Conservation (phyloP, 2,329 filamentous ascomycete genomes). For the Hypoxylon rubiginosum region DNA sequence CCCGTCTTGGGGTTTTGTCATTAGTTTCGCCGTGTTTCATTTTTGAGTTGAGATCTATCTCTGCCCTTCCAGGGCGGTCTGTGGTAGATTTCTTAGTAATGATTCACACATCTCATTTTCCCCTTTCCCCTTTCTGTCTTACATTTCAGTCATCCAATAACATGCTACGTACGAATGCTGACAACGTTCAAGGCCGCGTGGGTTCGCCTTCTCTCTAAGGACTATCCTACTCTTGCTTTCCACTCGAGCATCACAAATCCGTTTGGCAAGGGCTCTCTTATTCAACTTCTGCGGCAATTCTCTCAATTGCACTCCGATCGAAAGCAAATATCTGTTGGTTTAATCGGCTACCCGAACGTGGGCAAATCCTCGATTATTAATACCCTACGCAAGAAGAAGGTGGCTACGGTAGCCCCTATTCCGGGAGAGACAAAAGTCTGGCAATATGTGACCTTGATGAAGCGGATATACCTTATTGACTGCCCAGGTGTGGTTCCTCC, state of each 20-base stretch:
- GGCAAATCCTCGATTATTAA: constrained; percentile 99
- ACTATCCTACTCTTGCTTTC: constrained; percentile 94
- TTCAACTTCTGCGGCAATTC: constrained; percentile 92
- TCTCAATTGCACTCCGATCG: constrained; percentile 88
- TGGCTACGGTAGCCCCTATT: constrained; percentile 92
- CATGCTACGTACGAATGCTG: constrained; percentile 45
- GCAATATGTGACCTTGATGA: constrained; percentile 98
- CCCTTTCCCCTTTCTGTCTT: constrained; percentile 45
- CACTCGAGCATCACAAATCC: constrained; percentile 95
- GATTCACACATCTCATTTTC: constrained; percentile 83
- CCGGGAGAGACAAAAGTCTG: constrained; percentile 98
- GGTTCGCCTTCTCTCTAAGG: constrained; percentile 89
- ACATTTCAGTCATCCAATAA: constrained; percentile 38
- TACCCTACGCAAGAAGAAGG: constrained; percentile 92
- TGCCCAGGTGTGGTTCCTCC: constrained; percentile 97
- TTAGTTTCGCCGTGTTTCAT: constrained; percentile 85
- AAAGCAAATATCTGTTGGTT: constrained; percentile 94
- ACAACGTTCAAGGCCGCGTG: constrained; percentile 80
- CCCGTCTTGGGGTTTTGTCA: constrained; percentile 91
- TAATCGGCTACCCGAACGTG: constrained; percentile 90
- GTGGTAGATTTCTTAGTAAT: constrained; percentile 98
- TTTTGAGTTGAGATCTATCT: constrained; percentile 95
- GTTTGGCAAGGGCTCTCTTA: constrained; percentile 95
- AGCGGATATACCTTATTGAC: constrained; percentile 92
- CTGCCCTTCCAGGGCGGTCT: constrained; percentile 69